Conservation (phyloP, 1,284 basidiomycete genomes). For the Tilletia horrida region DNA sequence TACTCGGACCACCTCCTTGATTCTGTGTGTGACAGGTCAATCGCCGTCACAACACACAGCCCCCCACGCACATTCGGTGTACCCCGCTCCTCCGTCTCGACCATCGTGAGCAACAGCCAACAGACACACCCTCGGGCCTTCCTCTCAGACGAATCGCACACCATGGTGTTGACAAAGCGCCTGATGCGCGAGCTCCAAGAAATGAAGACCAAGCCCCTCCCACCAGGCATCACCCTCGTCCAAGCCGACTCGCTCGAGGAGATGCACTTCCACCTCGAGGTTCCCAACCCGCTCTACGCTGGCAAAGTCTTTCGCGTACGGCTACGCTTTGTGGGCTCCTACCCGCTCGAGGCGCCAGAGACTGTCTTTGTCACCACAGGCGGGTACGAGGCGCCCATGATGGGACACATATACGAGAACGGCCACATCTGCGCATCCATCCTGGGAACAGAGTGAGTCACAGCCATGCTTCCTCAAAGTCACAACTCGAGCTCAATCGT, state of each 20-base stretch:
- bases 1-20: too few species aligned
- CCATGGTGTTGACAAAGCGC: conserved; percentile 39
- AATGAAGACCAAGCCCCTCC: conserved; percentile 31
- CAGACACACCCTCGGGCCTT: too few species aligned
- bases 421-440: conserved; percentile 52
- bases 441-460: conserved; percentile 34
- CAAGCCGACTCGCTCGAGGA: conserved; percentile 40
- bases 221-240: conserved; percentile 36
- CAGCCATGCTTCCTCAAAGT: background rate
- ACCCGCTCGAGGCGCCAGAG: conserved; percentile 53
- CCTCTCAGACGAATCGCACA: too few species aligned
- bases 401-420: conserved; percentile 45
- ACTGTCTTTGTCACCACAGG: conserved; percentile 47
- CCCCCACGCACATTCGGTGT: too few species aligned
- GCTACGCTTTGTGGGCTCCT: conserved; percentile 45
- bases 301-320: conserved; percentile 46
- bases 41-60: too few species aligned
- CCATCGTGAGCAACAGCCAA: too few species aligned
- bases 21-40: too few species aligned
- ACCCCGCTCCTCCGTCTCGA: too few species aligned
- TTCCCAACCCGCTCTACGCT: conserved; percentile 40
- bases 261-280: conserved; percentile 39
- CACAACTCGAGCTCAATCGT: too few species aligned
- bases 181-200: conserved; percentile 38
- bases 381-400: conserved; percentile 46